phyloP scores from a whole-genome alignment of 306 rosid species.

The Delonix regia region DNA sequence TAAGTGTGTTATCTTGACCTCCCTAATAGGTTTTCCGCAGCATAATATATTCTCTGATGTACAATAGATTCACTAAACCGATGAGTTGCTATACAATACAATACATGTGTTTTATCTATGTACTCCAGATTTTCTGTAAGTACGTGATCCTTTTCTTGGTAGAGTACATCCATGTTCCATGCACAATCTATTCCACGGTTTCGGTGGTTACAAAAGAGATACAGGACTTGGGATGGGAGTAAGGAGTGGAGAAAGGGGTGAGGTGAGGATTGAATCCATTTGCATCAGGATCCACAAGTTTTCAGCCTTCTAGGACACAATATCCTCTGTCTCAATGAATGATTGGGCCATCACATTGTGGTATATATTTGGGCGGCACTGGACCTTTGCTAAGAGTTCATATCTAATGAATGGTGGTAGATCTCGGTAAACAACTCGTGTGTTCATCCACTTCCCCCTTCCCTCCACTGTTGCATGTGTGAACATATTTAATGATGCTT shows the following conservation, averaged over 20 bases:
- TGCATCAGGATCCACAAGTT: background rate
- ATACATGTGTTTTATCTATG: conserved; percentile 11
- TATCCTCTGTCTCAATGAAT: background rate
- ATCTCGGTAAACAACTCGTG: background rate
- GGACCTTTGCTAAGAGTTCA: background rate
- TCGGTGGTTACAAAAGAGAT: background rate
- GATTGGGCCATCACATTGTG: conserved; percentile 6
- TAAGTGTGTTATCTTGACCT: conserved; percentile 53
- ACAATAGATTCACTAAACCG: too few species aligned
- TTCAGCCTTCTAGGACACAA: conserved; percentile 3
- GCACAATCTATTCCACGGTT: conserved; percentile 8
- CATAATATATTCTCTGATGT: background rate
- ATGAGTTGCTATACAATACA: conserved; percentile 2
- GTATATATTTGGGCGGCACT: conserved; percentile 1
- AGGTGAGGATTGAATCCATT: background rate
- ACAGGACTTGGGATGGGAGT: background rate
- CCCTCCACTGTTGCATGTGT: background rate
- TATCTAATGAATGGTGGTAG: background rate
- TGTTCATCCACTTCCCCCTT: conserved; percentile 11
- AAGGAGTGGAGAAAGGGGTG: background rate
- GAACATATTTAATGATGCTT: background rate
- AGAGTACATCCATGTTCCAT: conserved; percentile 7
- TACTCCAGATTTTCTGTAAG: background rate
- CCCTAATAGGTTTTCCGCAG: conserved; percentile 14
- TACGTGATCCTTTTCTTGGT: conserved; percentile 23